Evolutionary conservation across 2,329 filamentous ascomycete species (phyloP), one percentile per base, ranked within the genome.

Genomic region (Pseudophaeomoniella oleicola): DNA sequence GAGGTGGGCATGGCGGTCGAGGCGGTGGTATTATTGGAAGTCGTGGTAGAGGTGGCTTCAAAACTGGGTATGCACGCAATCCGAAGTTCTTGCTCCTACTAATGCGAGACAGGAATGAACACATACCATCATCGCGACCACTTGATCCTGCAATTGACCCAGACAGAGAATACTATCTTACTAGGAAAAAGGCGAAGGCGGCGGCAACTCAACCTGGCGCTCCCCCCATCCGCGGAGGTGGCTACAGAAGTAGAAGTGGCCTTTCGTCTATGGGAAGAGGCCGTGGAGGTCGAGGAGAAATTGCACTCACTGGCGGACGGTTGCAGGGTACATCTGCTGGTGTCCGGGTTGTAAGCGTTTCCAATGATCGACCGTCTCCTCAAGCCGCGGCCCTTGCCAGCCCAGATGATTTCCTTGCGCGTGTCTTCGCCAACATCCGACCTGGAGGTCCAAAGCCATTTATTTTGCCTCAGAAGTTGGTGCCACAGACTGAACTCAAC

Each of bases 131-230:
- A 9, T 27, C 32, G 19, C 30, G 36, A 17, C 37, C 37, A 13
- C 37, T 43, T 15, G 44, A 50, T 37, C 46, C 48, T 15, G 46
- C 48, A 14, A 39, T 51, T 14, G 42, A 47, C 19, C 34, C 34
- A 5, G 31, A 39, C 29, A 9, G 32, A 4, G 33, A 42, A 3
- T 32, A 42, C n/a, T 27, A 18, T 13, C 16, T 19, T 11, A 36
- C 16, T 13, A 30, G 18, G 17, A 39, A 37, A 30, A 34, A 32
- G 31, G 14, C 22, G 22, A 27, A n/a, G n/a, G 6, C 22, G n/a
- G n/a, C n/a, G n/a, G n/a, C n/a, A n/a, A n/a, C n/a, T n/a, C n/a
- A n/a, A n/a, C n/a, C n/a, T n/a, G n/a, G n/a, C n/a, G n/a, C n/a
- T n/a, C n/a, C n/a, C n/a, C n/a, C n/a, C n/a, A n/a, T n/a, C n/a